Evolutionary conservation across 2,329 filamentous ascomycete species (phyloP), one percentile per base, ranked within the genome.

Genomic region (Colletotrichum incanum): DNA sequence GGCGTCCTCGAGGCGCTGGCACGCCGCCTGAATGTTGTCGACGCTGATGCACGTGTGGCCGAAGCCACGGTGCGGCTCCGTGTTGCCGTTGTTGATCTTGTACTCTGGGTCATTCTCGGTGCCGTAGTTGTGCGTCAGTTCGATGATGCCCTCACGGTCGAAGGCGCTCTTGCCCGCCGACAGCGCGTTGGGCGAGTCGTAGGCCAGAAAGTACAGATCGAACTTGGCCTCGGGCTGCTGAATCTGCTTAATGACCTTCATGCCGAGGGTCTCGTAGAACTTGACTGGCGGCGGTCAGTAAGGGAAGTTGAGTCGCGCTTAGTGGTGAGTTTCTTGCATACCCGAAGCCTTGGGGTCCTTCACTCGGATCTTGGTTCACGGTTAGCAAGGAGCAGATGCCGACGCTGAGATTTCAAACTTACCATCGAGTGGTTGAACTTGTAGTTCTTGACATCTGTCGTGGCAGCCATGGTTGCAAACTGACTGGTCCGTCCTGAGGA

Each of bases 131-230:
- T 92, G 90, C 66, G 90, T 92, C 28, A 99, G 89, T 83, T 99
- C 96, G 75, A 99, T 91, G 50, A 98, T 89, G 58, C 94, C 96
- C 82, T 97, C 93, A 66, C 96, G 93, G 82, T 98, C 94, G 85
- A 92, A 95, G 39, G 84, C 80, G 79, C 92, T 90, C 74, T 91
- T 91, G 78, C 92, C 93, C 69, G 89, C 86, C 12, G 93, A 96
- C n/a, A 90, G 85, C 18, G 96, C 93, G 47, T 89, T 86, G 12
- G 94, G 90, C 41, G 90, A 89, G 80, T 98, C 93, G 84, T 97
- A 98, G 72, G 92, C 95, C 72, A 99, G 88, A 85, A 98, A 98
- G 87, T 98, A 98, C 37, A 98, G 90, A 78, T 96, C 94, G 82
- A 98, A 98, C 80, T 97, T 98, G 82, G 90, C 91, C 72, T 98